Evolutionary conservation across 441 rosid species (phyloP), one percentile per base, ranked within the genome.

Genomic region (Francoa sonchifolia): DNA sequence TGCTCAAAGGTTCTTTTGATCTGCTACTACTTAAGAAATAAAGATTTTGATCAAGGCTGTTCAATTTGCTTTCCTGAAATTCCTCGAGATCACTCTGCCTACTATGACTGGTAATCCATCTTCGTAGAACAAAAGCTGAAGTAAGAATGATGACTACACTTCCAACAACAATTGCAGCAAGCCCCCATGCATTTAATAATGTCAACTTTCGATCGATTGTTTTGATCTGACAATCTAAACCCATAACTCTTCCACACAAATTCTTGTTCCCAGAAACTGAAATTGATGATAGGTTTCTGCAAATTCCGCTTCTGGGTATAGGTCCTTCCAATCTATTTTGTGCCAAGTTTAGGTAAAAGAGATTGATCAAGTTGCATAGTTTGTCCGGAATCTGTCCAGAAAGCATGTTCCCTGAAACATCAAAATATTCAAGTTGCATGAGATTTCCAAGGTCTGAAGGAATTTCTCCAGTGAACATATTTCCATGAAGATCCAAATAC

Each of bases 1-100:
- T 85, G 72, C 98, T 79, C 65, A 82, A 54, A 6, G 96, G 95
- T 50, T 85, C 98, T 58, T 49, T 75, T 3, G 96, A 79, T 42
- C 78, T 65, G 79, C 94, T 72, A 59, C 86, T 73, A 23, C 71
- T 73, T 21, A 71, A 44, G 60, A 66, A 77, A 47, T 66, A 82
- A 6, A 89, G 67, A 36, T 78, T 68, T 21, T 61, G 76, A 42
- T 73, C 82, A 1, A 69, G 79, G 25, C 75, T 67, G 52, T 55
- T 72, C 6, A 77, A 45, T 18, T 78, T 69, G 45, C 68, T 67
- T 43, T 66, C 94, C 46, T 72, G 79, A n/a, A 32, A 56, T n/a
- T 70, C 76, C 60, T 69, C 68, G 0, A 60, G 31, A 39, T 68
- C 77, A 41, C 59, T 47, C 1, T 40, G 67, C 60, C 36, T 60